Percentiles rank a stretch among this genome's conserved stretches.
These are phyloP conservation scores for Craterostigma plantagineum DNA, from an alignment of 257 asterid genomes.

Conservation along the genomic window DNA sequence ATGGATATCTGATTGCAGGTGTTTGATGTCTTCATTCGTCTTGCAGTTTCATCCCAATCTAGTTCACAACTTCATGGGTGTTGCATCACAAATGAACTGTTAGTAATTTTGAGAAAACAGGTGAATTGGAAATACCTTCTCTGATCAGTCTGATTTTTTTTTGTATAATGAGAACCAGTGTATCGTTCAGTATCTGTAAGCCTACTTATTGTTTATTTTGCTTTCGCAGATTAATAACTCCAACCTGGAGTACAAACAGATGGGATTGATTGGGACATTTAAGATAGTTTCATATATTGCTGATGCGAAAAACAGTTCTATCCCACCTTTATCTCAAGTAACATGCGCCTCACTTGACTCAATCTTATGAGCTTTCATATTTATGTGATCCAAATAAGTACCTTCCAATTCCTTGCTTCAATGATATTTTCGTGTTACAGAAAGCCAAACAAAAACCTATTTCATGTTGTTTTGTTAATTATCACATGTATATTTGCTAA, in stretches of 20 bases:
- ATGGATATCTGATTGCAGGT: constrained; percentile 27
- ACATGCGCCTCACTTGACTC: constrained; percentile 4
- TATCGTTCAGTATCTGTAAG: not conserved
- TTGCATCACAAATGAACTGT: constrained; percentile 69
- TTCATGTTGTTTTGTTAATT: too few species aligned
- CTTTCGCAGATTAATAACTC: constrained; percentile 50
- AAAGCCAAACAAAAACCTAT: constrained; percentile 1
- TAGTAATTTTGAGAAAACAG: constrained; percentile 73
- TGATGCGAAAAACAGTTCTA: constrained; percentile 26
- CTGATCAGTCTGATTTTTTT: not conserved
- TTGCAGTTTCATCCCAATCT: constrained; percentile 49
- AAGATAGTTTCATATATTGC: constrained; percentile 65
- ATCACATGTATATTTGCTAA: too few species aligned
- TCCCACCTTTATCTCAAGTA: constrained; percentile 45
- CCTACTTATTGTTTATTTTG: constrained; percentile 7
- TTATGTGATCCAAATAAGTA: too few species aligned
- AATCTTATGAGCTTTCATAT: too few species aligned
- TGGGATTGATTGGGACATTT: constrained; percentile 76
- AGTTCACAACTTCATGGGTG: constrained; percentile 38
- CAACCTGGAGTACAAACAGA: constrained; percentile 60
- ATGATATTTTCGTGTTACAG: constrained; percentile 4
- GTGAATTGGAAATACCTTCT: constrained; percentile 14
- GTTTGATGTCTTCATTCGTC: constrained; percentile 57
- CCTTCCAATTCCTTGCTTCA: not conserved
- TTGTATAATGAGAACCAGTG: too few species aligned